Evolutionary conservation across 2,329 filamentous ascomycete species (phyloP), one percentile per base, ranked within the genome.

Genomic region (Monosporascus sp.): DNA sequence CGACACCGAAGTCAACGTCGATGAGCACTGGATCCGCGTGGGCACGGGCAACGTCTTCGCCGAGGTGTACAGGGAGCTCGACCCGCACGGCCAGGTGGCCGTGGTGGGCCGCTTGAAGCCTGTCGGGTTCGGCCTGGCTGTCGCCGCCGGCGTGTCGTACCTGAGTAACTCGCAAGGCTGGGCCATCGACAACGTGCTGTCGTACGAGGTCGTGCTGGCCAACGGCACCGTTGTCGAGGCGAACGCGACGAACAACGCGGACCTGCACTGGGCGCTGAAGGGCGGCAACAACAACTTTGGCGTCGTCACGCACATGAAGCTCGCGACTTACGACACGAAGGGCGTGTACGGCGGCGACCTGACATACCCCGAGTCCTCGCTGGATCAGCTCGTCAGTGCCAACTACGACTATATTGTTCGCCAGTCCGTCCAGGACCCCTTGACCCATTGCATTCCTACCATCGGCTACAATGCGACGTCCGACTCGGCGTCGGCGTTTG

Each of bases 91-190:
- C 43, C 38, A 52, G 14, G 50, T 53, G 37, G 31, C 59, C 50
- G 22, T 59, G 52, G 35, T 54, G 28, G 50, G 54, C 37, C 52
- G 57, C 8, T 53, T 53, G 35, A 43, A 22, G 3, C 51, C 41
- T n/a, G 55, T 55, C 50, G 51, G 55, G 14, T 50, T 54, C 15
- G 54, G 58, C 37, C 38, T 60, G 5, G 51, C 55, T n/a, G 26
- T 57, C 17, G 51, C 50, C 22, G 53, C 46, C 18, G 53, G 53
- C 6, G n/a, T 55, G 40, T 28, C 15, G 3, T 55, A 48, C 46
- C 48, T 55, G 46, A 37, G 46, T 2, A 52, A 52, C 35, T 47
- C 46, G 50, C 45, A 50, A 31, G 53, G 53, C 5, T 37, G 49
- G 7, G 47, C 50, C 26, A 24, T 50, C 7, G 55, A 56, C 48